Base-by-base conservation (phyloP, 345 rosid species). In the Odontarrhena argentea region DNA sequence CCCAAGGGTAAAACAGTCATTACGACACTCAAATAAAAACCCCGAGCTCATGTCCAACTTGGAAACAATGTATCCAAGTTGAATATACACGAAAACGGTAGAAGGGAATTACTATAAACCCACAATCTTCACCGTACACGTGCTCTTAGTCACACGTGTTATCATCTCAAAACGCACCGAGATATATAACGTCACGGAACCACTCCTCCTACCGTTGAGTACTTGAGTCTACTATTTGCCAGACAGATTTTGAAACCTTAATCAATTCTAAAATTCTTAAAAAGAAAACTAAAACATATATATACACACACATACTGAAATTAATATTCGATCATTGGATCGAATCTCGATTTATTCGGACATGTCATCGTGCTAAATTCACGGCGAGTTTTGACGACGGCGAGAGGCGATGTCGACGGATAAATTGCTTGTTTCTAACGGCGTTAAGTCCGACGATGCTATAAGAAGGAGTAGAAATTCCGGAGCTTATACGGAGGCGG, bases 391-490 rank as follows among this genome's bases (percentile, higher is more conserved):
- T 69, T 8, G 30, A 70, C 56, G 56, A 36, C 55, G 34, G 60
- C 4, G 60, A 34, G 56, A 14, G 6, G 36, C 28, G 26, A 76
- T 87, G 86, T 78, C 81, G 60, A 76, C 82, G 45, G 97, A 88
- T 71, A 78, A 76, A 28, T 83, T 91, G 62, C 88, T 91, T 49
- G 71, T 80, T 38, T 65, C 41, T 26, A 43, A 40, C 38, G 74
- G 67, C 42, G 44, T 53, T 54, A 60, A 61, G 41, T 76, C 83
- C 4, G 54, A 80, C 74, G 37, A 74, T 67, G 73, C 54, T 28
- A 37, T 60, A 22, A 74, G 68, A 74, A 74, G 45, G 24, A 60
- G 10, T 25, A 63, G 46, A 70, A 46, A 11, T 46, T 43, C 43
- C 50, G 55, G 68, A 54, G 55, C 25, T 46, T 40, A 54, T 56